Evolutionary conservation across 805 yeast species (phyloP).

Genomic region (Barnettozyma siamensis): DNA sequence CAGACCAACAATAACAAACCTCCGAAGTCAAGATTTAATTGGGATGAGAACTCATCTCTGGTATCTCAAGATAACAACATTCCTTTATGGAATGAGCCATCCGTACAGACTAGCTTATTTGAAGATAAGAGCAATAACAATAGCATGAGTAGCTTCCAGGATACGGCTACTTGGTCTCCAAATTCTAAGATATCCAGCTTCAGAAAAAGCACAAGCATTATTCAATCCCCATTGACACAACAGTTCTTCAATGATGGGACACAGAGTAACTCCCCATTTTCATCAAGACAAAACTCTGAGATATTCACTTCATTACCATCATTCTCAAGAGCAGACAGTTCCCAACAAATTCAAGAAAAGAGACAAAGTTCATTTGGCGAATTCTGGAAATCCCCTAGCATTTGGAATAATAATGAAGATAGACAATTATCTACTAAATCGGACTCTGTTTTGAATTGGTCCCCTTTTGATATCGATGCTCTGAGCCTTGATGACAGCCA

Average conservation of each 20-base stretch:
- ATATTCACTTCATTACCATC: constrained; percentile 6
- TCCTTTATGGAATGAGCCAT: constrained; percentile 3
- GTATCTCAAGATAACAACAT: background rate
- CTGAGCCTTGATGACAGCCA: constrained; percentile 17
- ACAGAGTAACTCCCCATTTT: constrained; percentile 3
- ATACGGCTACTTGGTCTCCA: constrained; percentile 17
- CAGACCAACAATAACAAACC: constrained; percentile 2
- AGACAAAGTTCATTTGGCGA: constrained; percentile 4
- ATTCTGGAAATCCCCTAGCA: constrained; percentile 20
- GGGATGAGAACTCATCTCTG: background rate
- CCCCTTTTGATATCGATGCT: constrained; percentile 21
- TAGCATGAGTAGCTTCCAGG: constrained; percentile 4
- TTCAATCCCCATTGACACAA: constrained; percentile 18
- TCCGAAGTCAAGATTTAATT: constrained; percentile 7
- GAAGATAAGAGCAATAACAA: background rate
- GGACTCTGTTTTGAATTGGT: constrained; percentile 24
- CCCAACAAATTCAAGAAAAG: background rate
- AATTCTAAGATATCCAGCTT: constrained; percentile 24
- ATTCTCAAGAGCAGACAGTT: background rate
- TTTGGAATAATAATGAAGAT: constrained; percentile 22
- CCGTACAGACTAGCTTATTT: background rate
- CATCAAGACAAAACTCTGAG: constrained; percentile 13
- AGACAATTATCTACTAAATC: constrained; percentile 22
- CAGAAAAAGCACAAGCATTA: constrained; percentile 18
- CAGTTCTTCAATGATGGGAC: constrained; percentile 7